Evolutionary conservation across 257 asterid species (phyloP), one percentile per base, ranked within the genome.

Genomic region (Lycium barbarum): DNA sequence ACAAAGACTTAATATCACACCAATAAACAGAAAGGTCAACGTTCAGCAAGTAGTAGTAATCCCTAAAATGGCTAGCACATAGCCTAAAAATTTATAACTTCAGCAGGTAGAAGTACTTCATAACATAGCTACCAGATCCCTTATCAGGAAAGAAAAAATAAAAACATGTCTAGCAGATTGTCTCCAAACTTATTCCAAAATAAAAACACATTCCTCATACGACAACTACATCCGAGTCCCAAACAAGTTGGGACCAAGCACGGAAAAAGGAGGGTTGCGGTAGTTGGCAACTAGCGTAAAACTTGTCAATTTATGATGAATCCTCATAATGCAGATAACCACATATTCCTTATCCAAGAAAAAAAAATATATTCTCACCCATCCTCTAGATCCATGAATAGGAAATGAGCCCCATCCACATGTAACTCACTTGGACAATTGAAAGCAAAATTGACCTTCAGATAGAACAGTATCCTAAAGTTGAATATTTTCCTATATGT

Each of bases 41-140:
- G 17, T 17, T 40, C 35, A 4, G 79, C 79, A 71, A 71, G 53
- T 70, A 71, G 55, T 70, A 14, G 57, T 40, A 71, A 54, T 40
- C 79, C 55, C 79, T n/a, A 71, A 71, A 43, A 71, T 70, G 14
- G 15, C 79, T 72, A 72, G 47, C 79, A 43, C 13, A 71, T 18
- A 40, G 79, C 43, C 38, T 5, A 17, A 17, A 14, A 5, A 14
- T 35, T 71, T 43, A 13, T 9, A 71, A 17, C 17, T 71, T 71
- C 57, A 71, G 3, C 7, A 40, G 40, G 17, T 71, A 68, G 76
- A 33, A 33, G 5, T 13, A 33, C 47, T 66, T 18, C 70, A 33
- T 66, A 66, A 66, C 1, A 66, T 8, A 13, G 4, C 71, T 12
- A 66, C 7, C n/a, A 38, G 78, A 7, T 70, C 54, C 78, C 47